Evolutionary conservation across 371 early-diverging fungal species (phyloP).

Genomic region (Mycotypha africana): DNA sequence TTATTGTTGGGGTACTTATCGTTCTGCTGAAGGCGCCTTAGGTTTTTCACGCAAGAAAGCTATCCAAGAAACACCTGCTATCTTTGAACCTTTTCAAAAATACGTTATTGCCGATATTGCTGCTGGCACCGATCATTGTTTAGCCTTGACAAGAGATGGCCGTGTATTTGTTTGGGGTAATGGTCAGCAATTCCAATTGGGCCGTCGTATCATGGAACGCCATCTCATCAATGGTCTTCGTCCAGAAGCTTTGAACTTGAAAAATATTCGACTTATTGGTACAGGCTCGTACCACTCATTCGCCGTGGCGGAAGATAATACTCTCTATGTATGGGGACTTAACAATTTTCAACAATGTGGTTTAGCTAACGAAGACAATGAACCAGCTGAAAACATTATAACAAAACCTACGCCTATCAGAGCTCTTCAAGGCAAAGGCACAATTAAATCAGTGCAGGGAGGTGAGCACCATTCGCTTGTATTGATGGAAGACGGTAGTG

Average conservation of each 20-base stretch:
- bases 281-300: conserved; percentile 89
- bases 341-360: conserved; percentile 96
- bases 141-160: conserved; percentile 74
- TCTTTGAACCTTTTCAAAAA: conserved; percentile 37
- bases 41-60: conserved; percentile 61
- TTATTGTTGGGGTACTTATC: conserved; percentile 96
- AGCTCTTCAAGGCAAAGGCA: conserved; percentile 38
- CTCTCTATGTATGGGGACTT: conserved; percentile 87
- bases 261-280: conserved; percentile 61
- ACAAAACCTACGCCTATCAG: conserved; percentile 46
- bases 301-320: conserved; percentile 61
- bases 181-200: conserved; percentile 94
- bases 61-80: conserved; percentile 61
- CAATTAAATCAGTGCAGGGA: conserved; percentile 59
- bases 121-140: conserved; percentile 90
- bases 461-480: conserved; percentile 90
- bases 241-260: conserved; percentile 52
- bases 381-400: conserved; percentile 33
- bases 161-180: conserved; percentile 91
- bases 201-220: conserved; percentile 71
- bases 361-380: conserved; percentile 38
- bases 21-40: conserved; percentile 64
- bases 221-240: conserved; percentile 56
- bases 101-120: conserved; percentile 69
- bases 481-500: conserved; percentile 64